Conservation (phyloP, 345 rosid genomes). For the Linum usitatissimum region DNA sequence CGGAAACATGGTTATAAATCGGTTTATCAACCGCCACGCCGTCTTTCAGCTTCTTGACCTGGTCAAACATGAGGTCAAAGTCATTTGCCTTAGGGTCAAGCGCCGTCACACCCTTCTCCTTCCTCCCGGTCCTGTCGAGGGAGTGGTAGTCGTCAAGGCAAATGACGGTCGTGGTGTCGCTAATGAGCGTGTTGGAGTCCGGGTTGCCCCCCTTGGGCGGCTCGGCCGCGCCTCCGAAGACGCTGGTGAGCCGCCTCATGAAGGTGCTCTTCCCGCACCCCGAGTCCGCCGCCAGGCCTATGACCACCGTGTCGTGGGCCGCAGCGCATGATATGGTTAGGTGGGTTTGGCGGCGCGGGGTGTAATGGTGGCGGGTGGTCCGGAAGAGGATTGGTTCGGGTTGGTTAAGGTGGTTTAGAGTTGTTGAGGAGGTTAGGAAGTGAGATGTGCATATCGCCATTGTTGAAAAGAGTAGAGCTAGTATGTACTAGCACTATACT, state of each 20-base stretch:
- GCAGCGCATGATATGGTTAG: constrained; percentile 44
- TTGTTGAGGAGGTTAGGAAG: constrained; percentile 42
- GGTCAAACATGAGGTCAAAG: constrained; percentile 95
- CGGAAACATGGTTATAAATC: constrained; percentile 86
- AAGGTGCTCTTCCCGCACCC: constrained; percentile 4
- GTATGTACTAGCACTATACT: no score
- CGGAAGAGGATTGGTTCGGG: constrained; percentile 18
- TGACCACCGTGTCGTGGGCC: constrained; percentile 6
- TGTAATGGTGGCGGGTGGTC: constrained; percentile 14
- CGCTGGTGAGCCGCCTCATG: constrained; percentile 76
- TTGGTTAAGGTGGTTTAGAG: constrained; percentile 45
- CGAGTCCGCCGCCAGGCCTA: background rate
- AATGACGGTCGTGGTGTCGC: constrained; percentile 84
- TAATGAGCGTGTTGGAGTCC: constrained; percentile 87
- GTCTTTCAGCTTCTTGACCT: constrained; percentile 73
- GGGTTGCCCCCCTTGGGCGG: constrained; percentile 96
- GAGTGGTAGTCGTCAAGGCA: constrained; percentile 94
- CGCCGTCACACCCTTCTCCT: constrained; percentile 87
- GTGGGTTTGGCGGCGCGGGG: constrained; percentile 8
- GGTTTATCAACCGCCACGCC: constrained; percentile 80
- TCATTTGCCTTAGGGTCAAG: constrained; percentile 85
- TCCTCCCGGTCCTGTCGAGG: constrained; percentile 73
- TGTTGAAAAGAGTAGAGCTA: no score
- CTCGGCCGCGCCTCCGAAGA: constrained; percentile 91
- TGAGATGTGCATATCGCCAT: constrained; percentile 58